Base-by-base conservation (phyloP, 73 alveolate species). In the Breviolum minutum region DNA sequence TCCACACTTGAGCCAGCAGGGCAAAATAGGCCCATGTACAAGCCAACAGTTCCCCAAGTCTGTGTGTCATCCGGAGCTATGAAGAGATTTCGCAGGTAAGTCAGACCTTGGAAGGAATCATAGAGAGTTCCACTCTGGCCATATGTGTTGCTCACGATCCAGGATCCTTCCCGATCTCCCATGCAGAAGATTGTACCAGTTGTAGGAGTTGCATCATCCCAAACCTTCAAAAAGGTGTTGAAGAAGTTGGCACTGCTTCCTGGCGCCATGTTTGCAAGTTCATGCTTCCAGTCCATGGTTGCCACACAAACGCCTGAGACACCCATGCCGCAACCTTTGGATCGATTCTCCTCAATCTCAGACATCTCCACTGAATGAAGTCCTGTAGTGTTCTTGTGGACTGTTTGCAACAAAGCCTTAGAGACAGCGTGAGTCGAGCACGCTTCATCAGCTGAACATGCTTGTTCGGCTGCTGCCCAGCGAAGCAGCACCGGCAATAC, bases 81-180 rank as follows among this genome's bases (percentile, higher is more conserved):
- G 90, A 92, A 92, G 82, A 92, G 87, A 68, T 92, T 92, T 29
- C 98, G 90, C 69, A 92, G 68, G 69, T 92, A 92, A 1, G 98
- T 92, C 30, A 92, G 81, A 80, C 98, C 98, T 27, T 92, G 98
- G 69, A 16, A 76, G 66, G 98, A 92, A 40, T 92, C 98, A 64
- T 92, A 92, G 29, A 92, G 90, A 30, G 22, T 26, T n/a, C 60
- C 54, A 64, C 61, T 92, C 68, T 63, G 60, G 82, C 98, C 98
- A 48, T 92, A 92, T 64, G 86, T 81, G 81, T 92, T 76, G 90
- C 98, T 68, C 29, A 92, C 98, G 27, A 92, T 76, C 98, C 98
- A 92, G 7, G 98, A 92, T 13, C 90, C 98, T 7, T 40, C 64
- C 3, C 98, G 98, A 29, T 92, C 98, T 13, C 98, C 98, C 91